Evolutionary conservation across 306 rosid genomes (phyloP), one percentile per base, ranked within the genome.

Genomic region (Boehmeria nivea): DNA sequence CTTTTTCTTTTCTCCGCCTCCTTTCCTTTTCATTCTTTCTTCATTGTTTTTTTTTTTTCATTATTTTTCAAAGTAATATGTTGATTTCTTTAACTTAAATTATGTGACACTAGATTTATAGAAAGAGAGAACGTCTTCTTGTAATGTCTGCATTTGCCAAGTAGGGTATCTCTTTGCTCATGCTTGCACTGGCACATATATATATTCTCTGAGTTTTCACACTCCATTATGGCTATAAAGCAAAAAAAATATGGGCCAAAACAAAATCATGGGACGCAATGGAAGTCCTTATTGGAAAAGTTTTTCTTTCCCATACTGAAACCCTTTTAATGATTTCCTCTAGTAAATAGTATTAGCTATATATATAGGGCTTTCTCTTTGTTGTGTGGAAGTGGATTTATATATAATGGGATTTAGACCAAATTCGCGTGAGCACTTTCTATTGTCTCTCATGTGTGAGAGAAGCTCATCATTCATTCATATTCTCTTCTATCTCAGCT

Each of bases 351-450:
- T 4, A 33, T 40, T 14, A 11, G 4, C 0, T 40, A 11, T 40
- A 10, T 40, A 40, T 40, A 28, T 28, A 28, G 5, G 8, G 3
- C 5, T 28, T 3, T 40, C 4, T 40, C 3, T 40, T 6, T 40
- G n/a, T 40, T 40, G 13, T 40, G 44, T 40, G 44, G 8, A 3
- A 2, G 44, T 40, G 44, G 8, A 6, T 4, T 21, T 49, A 16
- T 21, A 4, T 54, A 36, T 54, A 31, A 47, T 58, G 60, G 72
- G 72, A 74, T 70, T 10, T 40, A 72, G 69, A 57, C 68, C 68
- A 31, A 50, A 59, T 72, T 78, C 87, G 80, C 93, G 72, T 70
- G 93, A 72, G 20, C 75, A 78, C 78, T 75, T 72, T 78, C 81
- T 70, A 53, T 65, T 78, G 73, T 75, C 80, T 75, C 80, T 66